phyloP scores from a whole-genome alignment of 176 grass and related monocot species.

The Secale cereale region DNA sequence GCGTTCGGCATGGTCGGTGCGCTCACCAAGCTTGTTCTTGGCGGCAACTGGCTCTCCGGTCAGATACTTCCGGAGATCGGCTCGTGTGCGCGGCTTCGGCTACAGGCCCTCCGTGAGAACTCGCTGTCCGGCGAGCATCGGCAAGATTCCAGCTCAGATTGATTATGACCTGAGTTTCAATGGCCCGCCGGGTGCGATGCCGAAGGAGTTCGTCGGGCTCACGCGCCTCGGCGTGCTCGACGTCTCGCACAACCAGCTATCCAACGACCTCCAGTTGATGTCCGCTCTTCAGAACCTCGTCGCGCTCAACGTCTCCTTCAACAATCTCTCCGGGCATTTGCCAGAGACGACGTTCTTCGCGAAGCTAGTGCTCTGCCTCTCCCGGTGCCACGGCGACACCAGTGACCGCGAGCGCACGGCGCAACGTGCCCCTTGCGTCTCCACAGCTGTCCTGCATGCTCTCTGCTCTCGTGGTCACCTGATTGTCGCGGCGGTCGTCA shows the following conservation, averaged over 20 bases:
- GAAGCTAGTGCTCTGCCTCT: constrained; percentile 53
- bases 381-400: constrained; percentile 43
- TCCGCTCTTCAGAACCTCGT: constrained; percentile 55
- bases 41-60: constrained; percentile 48
- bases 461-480: constrained; percentile 49
- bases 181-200: constrained; percentile 47
- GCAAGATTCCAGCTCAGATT: constrained; percentile 65
- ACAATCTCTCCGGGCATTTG: constrained; percentile 46
- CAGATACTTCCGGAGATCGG: constrained; percentile 60
- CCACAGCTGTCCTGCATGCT: constrained; percentile 59
- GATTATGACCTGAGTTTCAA: constrained; percentile 70
- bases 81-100: constrained; percentile 62
- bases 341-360: constrained; percentile 71
- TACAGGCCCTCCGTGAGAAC: constrained; percentile 40
- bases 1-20: constrained; percentile 45
- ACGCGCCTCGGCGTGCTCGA: constrained; percentile 44
- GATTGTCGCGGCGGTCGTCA: constrained; percentile 16
- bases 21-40: constrained; percentile 69
- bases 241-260: constrained; percentile 53
- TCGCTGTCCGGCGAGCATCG: constrained; percentile 53
- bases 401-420: too few species aligned
- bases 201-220: constrained; percentile 49
- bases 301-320: constrained; percentile 57
- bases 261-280: constrained; percentile 48
- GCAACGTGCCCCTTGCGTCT: constrained; percentile 34